Evolutionary conservation across 306 rosid species (phyloP).

Genomic region (Notholithocarpus densiflorus): DNA sequence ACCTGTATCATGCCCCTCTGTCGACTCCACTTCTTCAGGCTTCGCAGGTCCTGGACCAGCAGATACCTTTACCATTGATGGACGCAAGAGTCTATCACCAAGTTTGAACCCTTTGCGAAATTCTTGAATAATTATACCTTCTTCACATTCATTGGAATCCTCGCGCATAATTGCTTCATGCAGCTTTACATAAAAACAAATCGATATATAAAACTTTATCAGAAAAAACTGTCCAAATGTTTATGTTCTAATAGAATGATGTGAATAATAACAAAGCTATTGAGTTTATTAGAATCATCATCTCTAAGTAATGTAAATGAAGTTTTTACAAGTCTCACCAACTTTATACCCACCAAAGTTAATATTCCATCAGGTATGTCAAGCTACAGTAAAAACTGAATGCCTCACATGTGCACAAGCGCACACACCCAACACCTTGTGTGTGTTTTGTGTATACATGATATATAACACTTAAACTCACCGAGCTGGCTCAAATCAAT

Average conservation of each 20-base stretch:
- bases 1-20: slow-evolving; percentile 41
- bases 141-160: slow-evolving; percentile 75
- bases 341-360: slow-evolving; percentile 13
- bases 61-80: slow-evolving; percentile 95
- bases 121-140: slow-evolving; percentile 70
- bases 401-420: background rate
- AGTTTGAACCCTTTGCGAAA: slow-evolving; percentile 86
- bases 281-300: background rate
- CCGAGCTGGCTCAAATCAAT: slow-evolving; percentile 77
- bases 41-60: slow-evolving; percentile 94
- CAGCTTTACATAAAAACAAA: slow-evolving; percentile 39
- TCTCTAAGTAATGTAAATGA: slow-evolving; percentile 15
- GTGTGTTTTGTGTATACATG: slow-evolving; percentile 1
- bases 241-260: slow-evolving; percentile 8
- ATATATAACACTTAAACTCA: slow-evolving; percentile 36
- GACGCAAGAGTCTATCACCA: slow-evolving; percentile 86
- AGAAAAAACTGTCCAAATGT: slow-evolving; percentile 15
- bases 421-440: background rate
- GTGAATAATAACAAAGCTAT: background rate
- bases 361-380: background rate
- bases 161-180: slow-evolving; percentile 98
- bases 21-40: slow-evolving; percentile 42
- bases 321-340: background rate
- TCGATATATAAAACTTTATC: slow-evolving; percentile 9
- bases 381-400: background rate